Evolutionary conservation across 1,139 yeast genomes (phyloP).

Genomic region (Blastobotrys serpentis): DNA sequence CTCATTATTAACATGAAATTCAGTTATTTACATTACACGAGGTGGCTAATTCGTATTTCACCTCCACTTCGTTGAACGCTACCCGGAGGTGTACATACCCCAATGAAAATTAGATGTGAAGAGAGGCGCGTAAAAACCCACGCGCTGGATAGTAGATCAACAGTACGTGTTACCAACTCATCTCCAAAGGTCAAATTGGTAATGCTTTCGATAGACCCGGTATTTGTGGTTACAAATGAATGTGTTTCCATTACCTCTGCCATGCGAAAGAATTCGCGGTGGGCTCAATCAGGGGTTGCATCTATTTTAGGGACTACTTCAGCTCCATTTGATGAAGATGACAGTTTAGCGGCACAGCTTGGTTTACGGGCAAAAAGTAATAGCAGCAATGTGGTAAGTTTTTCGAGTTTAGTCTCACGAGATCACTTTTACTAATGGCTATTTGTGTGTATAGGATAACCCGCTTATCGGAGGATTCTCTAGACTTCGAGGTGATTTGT

Average conservation of each 20-base stretch:
- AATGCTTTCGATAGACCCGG: slow-evolving; percentile 59
- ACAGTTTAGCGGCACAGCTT: slow-evolving; percentile 32
- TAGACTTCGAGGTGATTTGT: slow-evolving; percentile 69
- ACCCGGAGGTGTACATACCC: no score
- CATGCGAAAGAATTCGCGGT: slow-evolving; percentile 82
- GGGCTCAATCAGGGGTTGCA: slow-evolving; percentile 85
- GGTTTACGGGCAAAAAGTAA: slow-evolving; percentile 18
- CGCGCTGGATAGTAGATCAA: background rate
- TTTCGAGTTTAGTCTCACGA: no score
- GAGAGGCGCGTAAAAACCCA: background rate
- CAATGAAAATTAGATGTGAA: background rate
- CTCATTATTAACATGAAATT: no score
- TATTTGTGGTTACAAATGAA: slow-evolving; percentile 82
- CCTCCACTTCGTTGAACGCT: no score
- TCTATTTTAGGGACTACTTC: slow-evolving; percentile 64
- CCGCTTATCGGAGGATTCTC: slow-evolving; percentile 82
- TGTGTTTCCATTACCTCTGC: slow-evolving; percentile 84
- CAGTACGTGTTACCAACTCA: background rate
- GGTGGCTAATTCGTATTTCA: background rate
- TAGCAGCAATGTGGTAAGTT: background rate
- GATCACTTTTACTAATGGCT: no score
- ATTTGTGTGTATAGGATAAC: slow-evolving; percentile 40
- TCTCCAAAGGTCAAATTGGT: background rate
- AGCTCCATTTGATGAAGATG: slow-evolving; percentile 41
- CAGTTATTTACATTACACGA: no score